Evolutionary conservation across 1,284 basidiomycete genomes (phyloP), one percentile per base, ranked within the genome.

Genomic region (Coniophora puteana): DNA sequence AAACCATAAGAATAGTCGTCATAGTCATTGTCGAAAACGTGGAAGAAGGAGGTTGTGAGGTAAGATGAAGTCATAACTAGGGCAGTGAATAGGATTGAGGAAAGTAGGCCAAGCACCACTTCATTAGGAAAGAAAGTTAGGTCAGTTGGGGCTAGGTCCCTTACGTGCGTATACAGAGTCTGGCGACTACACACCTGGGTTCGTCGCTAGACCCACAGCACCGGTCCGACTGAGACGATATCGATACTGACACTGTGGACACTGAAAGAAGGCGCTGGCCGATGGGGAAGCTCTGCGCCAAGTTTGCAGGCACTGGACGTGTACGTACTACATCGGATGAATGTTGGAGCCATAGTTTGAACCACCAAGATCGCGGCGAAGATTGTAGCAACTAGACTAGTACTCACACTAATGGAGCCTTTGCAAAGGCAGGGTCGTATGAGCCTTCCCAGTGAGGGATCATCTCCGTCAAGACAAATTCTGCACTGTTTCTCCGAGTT

Each of bases 391-490:
- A n/a, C n/a, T n/a, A n/a, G n/a, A n/a, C n/a, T n/a, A n/a, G 8
- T 43, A 67, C 82, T 59, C 61, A 88, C 85, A 48, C 78, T 83
- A 40, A 89, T 87, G n/a, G 82, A 80, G 22, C 87, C 87, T 47
- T 74, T 80, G 63, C 86, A 90, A 1, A 82, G 71, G 59, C 87
- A 89, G 5, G 87, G 86, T 26, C 79, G 74, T 50, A 89, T 85
- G 44, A 89, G 74, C 41, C 78, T 72, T 5, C 86, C 86, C 25
- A 82, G 67, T 40, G 76, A 69, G 4, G 56, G 62, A 52, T 84
- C 82, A 14, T 65, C 53, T n/a, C 80, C 77, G 41, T 85, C 85
- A 32, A 86, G 65, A 55, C 85, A 89, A 44, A 89, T 89, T 37
- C 86, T 75, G 54, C 85, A 89, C 54, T 84, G 83, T 51, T 76